Conservation (phyloP, 2,329 filamentous ascomycete species). For the Penicillium sp. region DNA sequence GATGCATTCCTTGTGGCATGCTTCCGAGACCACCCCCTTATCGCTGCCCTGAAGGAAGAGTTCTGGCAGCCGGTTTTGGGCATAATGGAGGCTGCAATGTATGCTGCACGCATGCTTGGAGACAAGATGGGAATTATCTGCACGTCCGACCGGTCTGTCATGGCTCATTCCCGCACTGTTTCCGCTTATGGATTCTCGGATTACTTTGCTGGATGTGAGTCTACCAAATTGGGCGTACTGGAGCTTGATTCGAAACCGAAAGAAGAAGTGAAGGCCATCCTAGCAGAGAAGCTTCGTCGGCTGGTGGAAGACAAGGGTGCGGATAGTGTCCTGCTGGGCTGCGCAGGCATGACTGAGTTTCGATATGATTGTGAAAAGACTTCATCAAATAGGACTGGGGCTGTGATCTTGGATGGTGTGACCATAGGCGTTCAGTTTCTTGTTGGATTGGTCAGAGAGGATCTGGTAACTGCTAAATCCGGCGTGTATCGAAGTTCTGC, state of each 20-base stretch:
- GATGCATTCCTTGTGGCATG: not conserved
- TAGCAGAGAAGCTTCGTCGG: not conserved
- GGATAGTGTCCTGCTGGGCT: not conserved
- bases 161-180: not conserved
- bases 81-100: conserved; percentile 2
- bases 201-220: not conserved
- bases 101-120: not conserved
- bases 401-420: not conserved
- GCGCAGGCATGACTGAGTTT: not conserved
- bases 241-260: not conserved
- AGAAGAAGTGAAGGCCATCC: not conserved
- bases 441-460: not conserved
- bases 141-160: not conserved
- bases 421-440: not conserved
- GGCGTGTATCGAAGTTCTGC: not conserved
- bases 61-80: not conserved
- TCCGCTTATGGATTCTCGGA: not conserved
- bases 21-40: not conserved
- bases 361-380: not conserved
- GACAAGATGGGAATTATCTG: not conserved
- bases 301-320: not conserved
- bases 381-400: not conserved
- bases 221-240: not conserved
- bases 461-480: not conserved
- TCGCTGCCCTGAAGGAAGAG: not conserved